Conservation (phyloP, 139 green algal species). For the Chlamydomonas schloesseri region DNA sequence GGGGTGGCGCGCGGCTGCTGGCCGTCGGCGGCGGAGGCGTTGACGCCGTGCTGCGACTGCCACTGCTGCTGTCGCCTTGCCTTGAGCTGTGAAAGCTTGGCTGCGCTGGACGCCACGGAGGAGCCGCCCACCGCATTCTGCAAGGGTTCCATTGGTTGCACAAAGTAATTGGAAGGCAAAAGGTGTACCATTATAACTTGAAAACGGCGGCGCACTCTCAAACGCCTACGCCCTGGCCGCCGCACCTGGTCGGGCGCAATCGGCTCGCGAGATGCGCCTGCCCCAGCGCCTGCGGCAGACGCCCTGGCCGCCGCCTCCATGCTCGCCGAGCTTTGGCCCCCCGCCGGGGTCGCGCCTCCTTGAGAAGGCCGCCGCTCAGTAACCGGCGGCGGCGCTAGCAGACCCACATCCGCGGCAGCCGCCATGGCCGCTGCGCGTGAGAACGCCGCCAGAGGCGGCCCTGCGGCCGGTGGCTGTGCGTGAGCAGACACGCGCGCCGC, state of each 20-base stretch:
- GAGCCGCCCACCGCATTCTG: not conserved
- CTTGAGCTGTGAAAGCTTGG: constrained; percentile 43
- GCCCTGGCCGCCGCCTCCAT: not conserved
- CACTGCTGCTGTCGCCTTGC: constrained; percentile 37
- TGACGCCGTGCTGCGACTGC: constrained; percentile 25
- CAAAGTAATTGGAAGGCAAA: no score
- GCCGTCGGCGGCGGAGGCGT: not conserved
- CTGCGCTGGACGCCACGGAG: not conserved
- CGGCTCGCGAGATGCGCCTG: no score
- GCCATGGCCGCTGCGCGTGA: constrained; percentile 13
- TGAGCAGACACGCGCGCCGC: no score
- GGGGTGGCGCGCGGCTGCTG: not conserved
- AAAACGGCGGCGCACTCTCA: no score
- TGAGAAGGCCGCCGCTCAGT: not conserved
- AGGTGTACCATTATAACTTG: no score
- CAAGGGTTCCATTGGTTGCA: no score
- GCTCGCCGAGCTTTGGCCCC: not conserved
- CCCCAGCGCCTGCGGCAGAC: no score
- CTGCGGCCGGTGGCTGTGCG: not conserved
- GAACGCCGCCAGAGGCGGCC: constrained; percentile 17
- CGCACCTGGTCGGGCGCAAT: no score
- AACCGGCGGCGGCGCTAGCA: not conserved
- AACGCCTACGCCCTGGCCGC: no score
- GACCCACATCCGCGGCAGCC: constrained; percentile 19
- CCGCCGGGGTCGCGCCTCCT: not conserved